Base-by-base conservation (phyloP, 345 rosid species). In the Populus deltoides region DNA sequence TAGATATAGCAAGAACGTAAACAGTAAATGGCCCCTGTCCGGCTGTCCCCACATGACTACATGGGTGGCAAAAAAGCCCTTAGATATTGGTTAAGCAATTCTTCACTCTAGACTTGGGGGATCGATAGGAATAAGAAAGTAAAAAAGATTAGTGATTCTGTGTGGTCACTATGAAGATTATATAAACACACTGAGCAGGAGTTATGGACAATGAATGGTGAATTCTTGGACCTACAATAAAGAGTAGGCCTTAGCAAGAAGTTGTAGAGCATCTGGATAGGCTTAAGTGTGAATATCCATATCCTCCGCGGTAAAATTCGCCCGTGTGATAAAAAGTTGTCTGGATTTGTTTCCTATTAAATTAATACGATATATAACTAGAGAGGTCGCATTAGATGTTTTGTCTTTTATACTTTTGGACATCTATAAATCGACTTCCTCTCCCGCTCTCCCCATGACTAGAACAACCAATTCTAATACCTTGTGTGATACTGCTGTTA, bases 361-460 rank as follows among this genome's bases (percentile, higher is more conserved):
- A 36, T 67, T 10, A 59, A 25, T 59, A 59, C 29, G 16, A 59
- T 59, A 4, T 8, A 43, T 3, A 35, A 38, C 0, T 4, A 38
- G 51, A 57, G 25, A 57, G 63, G n/a, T 22, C 11, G 13, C 16
- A 8, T 5, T 27, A 12, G 3, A 2, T 24, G 38, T 51, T 20
- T 68, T 72, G 47, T 67, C 73, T 55, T 74, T 63, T 73, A 65
- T 36, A 25, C 18, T 18, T 18, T n/a, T 6, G 27, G 8, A 4
- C 63, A 35, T 13, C 84, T 85, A 86, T 81, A 84, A 82, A 69
- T 39, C 35, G 27, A 24, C 69, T 0, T 71, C 2, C 27, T 24
- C 27, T 24, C 67, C 47, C 62, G 59, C 77, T 49, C 31, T 72
- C 47, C 36, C 73, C 36, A 73, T 20, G 66, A 62, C 78, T 61